phyloP scores from a whole-genome alignment of 148 eudicot genomes.

The Polygonum maritimum region DNA sequence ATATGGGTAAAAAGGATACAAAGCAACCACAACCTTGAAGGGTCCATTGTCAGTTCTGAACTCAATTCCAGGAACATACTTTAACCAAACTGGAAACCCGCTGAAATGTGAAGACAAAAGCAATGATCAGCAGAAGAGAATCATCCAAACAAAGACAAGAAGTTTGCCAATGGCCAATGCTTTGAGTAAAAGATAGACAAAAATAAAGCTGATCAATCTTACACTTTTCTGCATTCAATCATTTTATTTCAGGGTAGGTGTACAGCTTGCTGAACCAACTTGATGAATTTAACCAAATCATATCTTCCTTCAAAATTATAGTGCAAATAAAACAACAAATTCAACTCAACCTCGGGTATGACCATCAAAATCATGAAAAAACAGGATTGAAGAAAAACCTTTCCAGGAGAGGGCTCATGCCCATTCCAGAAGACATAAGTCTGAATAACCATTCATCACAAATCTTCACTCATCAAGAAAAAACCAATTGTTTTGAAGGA shows the following conservation, averaged over 20 bases:
- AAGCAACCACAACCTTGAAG: slow-evolving; percentile 53
- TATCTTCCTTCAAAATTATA: slow-evolving; percentile 76
- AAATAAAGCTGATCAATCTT: not conserved
- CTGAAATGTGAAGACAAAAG: slow-evolving; percentile 36
- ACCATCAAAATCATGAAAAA: no score
- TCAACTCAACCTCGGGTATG: not conserved
- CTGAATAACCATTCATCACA: slow-evolving; percentile 37
- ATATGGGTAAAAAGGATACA: not conserved
- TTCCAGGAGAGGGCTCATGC: slow-evolving; percentile 86
- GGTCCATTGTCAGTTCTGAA: slow-evolving; percentile 88
- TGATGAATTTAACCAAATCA: slow-evolving; percentile 74
- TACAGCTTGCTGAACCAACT: slow-evolving; percentile 44
- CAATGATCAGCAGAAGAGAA: slow-evolving; percentile 7
- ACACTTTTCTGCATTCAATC: not conserved
- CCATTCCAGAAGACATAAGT: slow-evolving; percentile 98
- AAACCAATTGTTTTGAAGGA: no score
- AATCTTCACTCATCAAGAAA: no score
- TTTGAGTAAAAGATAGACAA: not conserved
- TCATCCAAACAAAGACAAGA: not conserved
- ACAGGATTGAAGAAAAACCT: slow-evolving; percentile 21
- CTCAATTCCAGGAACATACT: slow-evolving; percentile 80
- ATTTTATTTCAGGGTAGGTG: slow-evolving; percentile 4
- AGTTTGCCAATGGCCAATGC: not conserved
- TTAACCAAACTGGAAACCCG: slow-evolving; percentile 94
- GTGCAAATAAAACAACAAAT: slow-evolving; percentile 27